These are phyloP conservation scores for Otatea glauca DNA, from an alignment of 176 grass and related monocot species.

Conservation along the genomic window DNA sequence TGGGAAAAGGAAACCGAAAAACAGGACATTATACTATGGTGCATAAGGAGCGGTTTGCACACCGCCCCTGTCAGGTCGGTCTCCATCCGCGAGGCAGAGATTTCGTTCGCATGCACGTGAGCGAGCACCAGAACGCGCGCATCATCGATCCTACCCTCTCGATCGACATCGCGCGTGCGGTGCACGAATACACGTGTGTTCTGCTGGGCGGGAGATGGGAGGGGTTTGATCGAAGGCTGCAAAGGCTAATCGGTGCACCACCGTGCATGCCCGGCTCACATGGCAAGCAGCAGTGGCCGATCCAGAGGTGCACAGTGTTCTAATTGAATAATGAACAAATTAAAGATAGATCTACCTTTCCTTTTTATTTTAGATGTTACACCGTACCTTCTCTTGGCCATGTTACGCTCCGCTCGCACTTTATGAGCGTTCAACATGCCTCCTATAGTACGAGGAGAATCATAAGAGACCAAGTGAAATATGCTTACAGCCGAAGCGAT, in stretches of 20 bases:
- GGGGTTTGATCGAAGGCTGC: background rate
- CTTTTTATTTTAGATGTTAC: background rate
- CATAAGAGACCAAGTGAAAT: background rate
- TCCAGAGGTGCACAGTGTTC: background rate
- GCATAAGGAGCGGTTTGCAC: no score
- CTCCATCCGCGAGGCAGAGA: background rate
- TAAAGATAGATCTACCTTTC: background rate
- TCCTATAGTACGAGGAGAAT: background rate
- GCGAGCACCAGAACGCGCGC: background rate
- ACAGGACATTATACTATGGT: no score
- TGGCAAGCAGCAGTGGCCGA: conserved; percentile 5
- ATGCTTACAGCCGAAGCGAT: conserved; percentile 45
- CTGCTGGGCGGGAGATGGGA: background rate
- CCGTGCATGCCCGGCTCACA: conserved; percentile 37
- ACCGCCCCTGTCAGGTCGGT: background rate
- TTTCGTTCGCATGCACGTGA: background rate
- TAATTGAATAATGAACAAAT: background rate
- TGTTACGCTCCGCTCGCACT: background rate
- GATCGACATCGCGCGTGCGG: no score
- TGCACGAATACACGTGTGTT: no score
- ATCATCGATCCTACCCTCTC: no score
- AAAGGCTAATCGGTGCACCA: background rate
- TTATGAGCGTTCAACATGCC: background rate
- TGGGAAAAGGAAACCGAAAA: no score
- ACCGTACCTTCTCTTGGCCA: background rate